phyloP scores from a whole-genome alignment of 2,329 filamentous ascomycete species.

The Albophoma yamanashiensis region DNA sequence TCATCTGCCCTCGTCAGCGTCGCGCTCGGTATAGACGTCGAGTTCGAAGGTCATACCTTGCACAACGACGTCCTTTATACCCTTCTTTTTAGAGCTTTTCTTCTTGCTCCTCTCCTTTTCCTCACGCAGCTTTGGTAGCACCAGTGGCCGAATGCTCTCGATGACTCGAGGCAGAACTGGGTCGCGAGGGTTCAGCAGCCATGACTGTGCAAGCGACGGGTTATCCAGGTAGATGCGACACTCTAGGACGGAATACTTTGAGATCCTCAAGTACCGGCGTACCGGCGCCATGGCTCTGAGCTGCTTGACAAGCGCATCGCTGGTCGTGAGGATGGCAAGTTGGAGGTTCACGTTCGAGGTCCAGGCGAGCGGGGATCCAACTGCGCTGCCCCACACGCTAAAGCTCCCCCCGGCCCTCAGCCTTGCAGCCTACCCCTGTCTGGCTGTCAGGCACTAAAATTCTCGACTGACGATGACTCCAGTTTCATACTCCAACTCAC shows the following conservation, averaged over 20 bases:
- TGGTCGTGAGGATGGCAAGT: not conserved
- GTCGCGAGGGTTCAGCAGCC: conserved; percentile 69
- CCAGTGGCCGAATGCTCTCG: conserved; percentile 70
- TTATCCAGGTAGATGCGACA: conserved; percentile 93
- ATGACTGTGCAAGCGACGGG: conserved; percentile 69
- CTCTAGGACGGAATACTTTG: conserved; percentile 90
- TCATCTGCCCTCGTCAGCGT: conserved; percentile 52
- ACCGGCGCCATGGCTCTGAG: conserved; percentile 63
- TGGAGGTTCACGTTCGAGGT: not conserved
- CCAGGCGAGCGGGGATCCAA: not conserved
- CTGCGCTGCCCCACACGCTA: not conserved
- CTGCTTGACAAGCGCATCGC: not conserved
- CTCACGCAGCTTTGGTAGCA: conserved; percentile 84
- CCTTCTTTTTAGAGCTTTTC: conserved; percentile 61
- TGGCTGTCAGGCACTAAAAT: not conserved
- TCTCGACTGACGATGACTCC: not conserved
- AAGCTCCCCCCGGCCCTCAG: not conserved
- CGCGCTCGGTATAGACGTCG: not conserved
- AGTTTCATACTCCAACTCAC: not conserved
- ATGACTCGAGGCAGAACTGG: conserved; percentile 76
- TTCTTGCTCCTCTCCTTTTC: conserved; percentile 56
- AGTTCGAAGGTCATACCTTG: conserved; percentile 45
- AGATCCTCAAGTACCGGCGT: conserved; percentile 81
- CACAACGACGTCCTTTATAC: conserved; percentile 78
- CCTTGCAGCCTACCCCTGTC: not conserved